These are phyloP conservation scores for Nicotiana tabacum DNA, from an alignment of 257 asterid genomes.

Conservation along the genomic window DNA sequence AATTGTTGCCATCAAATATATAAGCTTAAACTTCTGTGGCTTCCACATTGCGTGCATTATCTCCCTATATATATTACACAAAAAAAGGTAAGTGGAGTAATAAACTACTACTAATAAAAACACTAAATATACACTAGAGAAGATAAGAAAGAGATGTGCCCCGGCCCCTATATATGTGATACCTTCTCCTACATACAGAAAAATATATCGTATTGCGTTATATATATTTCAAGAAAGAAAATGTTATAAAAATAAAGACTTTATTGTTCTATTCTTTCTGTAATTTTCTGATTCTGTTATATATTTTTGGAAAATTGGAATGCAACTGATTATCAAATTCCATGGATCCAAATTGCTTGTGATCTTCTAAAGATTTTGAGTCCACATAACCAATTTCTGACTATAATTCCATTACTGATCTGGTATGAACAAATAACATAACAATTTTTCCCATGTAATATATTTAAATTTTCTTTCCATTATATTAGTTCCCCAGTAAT, in stretches of 20 bases:
- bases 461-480: neutral
- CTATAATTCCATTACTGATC: too few species aligned
- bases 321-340: neutral
- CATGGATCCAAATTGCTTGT: neutral
- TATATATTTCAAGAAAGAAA: too few species aligned
- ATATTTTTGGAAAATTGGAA: neutral
- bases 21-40: constrained; percentile 75
- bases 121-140: too few species aligned
- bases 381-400: neutral
- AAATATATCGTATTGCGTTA: neutral
- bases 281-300: neutral
- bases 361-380: neutral
- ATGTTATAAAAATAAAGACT: too few species aligned
- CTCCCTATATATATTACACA: constrained; percentile 33
- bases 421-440: too few species aligned
- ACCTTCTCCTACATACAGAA: neutral
- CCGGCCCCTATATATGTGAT: too few species aligned
- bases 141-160: too few species aligned
- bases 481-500: too few species aligned
- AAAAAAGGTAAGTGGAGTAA: neutral
- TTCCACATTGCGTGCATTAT: constrained; percentile 96
- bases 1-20: constrained; percentile 66
- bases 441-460: too few species aligned
- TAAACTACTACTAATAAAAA: too few species aligned
- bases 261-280: neutral